Evolutionary conservation across 352 stramenopile genomes (phyloP).

Genomic region (Phytophthora pluvialis): DNA sequence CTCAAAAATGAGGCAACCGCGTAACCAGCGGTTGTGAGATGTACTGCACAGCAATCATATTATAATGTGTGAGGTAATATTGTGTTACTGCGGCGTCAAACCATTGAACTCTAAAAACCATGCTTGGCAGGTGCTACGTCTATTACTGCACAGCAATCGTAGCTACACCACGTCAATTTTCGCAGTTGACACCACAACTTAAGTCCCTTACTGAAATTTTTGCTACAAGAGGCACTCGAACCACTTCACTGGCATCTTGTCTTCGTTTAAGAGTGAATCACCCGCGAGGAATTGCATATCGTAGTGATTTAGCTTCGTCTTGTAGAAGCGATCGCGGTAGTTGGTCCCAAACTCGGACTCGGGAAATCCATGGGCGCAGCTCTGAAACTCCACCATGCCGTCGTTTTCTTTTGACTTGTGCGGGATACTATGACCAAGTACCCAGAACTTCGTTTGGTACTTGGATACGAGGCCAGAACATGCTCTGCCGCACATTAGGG

Average conservation of each 20-base stretch:
- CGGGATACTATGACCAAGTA: constrained; percentile 25
- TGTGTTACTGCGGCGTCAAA: too few species aligned
- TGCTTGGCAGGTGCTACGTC: too few species aligned
- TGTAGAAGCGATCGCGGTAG: constrained; percentile 47
- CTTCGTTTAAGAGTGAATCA: constrained; percentile 42
- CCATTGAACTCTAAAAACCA: too few species aligned
- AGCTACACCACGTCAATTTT: too few species aligned
- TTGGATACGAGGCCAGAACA: constrained; percentile 40
- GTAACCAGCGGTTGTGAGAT: too few species aligned
- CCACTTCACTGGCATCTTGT: constrained; percentile 56
- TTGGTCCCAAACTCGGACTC: constrained; percentile 33
- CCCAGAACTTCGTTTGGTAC: constrained; percentile 30
- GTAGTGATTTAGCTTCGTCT: constrained; percentile 54
- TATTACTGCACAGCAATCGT: too few species aligned
- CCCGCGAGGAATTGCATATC: constrained; percentile 53
- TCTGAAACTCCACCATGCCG: constrained; percentile 52
- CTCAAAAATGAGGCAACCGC: too few species aligned
- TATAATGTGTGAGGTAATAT: too few species aligned
- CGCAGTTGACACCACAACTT: too few species aligned
- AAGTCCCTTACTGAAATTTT: too few species aligned
- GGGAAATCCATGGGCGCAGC: constrained; percentile 40
- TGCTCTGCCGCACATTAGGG: constrained; percentile 39
- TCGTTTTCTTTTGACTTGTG: constrained; percentile 45
- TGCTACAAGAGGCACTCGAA: constrained; percentile 50
- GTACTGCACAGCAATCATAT: too few species aligned